Evolutionary conservation across 2,329 filamentous ascomycete genomes (phyloP), one percentile per base, ranked within the genome.

Genomic region (Davidsoniella eucalypti): DNA sequence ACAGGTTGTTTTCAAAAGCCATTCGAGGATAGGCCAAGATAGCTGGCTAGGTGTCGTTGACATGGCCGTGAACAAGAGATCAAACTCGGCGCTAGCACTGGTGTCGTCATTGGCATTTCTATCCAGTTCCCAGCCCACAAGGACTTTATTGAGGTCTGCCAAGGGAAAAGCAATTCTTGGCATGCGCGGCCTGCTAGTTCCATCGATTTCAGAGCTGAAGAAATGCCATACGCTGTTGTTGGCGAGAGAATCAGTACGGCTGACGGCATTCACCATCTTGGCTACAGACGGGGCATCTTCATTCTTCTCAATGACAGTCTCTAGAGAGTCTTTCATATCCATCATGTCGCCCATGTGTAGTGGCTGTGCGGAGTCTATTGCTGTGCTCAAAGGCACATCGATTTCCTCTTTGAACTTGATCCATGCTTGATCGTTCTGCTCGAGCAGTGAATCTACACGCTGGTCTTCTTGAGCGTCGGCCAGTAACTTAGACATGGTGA

Each of bases 1-100:
- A 50, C 72, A 75, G 18, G 80, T 65, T 63, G 80, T 72, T 46
- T 74, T 64, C 5, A 83, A 58, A 2, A 86, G 66, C 83, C 84
- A 88, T 14, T 71, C 57, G 46, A 85, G 70, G 1, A 87, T 58
- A 50, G 81, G 72, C 53, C 84, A 75, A 0, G 82, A 76, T 10
- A 87, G 25, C 5, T 33, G 38, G 3, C 3, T 14, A 3, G 41
- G 60, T 18, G 8, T 10, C 2, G 40, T 29, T 14, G n/a, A 36
- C 17, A 16, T 48, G 9, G 6, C 38, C 17, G 47, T 25, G 37
- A 23, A 47, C 29, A 47, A 23, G 6, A 36, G 33, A 37, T 49
- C 49, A 10, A 36, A 33, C 12, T 33, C 29, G 8, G 29, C 29
- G 12, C 29, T 33, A 33, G 29, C 29, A 33, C 29, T 33, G 6